Base-by-base conservation (phyloP, 176 grass and related monocot genomes). In the Phoenix roebelenii region DNA sequence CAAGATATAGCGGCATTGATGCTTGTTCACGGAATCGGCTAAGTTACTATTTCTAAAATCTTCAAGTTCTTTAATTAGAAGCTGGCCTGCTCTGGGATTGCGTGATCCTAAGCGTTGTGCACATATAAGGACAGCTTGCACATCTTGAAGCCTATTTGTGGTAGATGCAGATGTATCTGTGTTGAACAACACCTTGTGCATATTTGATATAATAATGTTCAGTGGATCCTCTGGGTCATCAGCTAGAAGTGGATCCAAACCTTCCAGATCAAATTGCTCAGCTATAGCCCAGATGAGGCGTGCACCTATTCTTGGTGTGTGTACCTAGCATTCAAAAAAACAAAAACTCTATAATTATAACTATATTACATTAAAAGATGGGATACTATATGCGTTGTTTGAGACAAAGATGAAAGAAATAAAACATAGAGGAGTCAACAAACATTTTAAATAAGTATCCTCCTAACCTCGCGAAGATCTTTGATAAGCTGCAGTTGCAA, bases 221-320 rank as follows among this genome's bases (percentile, higher is more conserved):
- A 98, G 53, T 10, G 93, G 93, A 64, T 98, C 93, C 63, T 98
- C 93, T 49, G 87, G 93, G 59, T 98, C 93, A 85, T 98, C 93
- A 75, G 93, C 93, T 63, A 98, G 81, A 75, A 98, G 83, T 20
- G 93, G 93, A 77, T 98, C 93, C 48, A 98, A 67, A 65, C 93
- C 93, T 74, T 98, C 93, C 74, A 98, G 79, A 80, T 98, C 93
- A 54, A 98, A 87, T 64, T 98, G 93, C 74, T 98, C 93, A 50
- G 84, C 80, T 72, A 98, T 88, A 51, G 93, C 93, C 87, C 87
- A 98, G 69, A 92, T 85, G 50, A 98, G 71, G 7, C 93, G 87
- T 53, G 87, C 55, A 65, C 75, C 85, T 85, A 98, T 83, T 66
- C 87, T 82, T 74, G 83, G 79, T 17, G 84, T 98, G 70, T 92